A percentile compares a stretch with the other conserved stretches of the same genome.
phyloP scores from a whole-genome alignment of 1,139 yeast species.

The Taphrina wiesneri region DNA sequence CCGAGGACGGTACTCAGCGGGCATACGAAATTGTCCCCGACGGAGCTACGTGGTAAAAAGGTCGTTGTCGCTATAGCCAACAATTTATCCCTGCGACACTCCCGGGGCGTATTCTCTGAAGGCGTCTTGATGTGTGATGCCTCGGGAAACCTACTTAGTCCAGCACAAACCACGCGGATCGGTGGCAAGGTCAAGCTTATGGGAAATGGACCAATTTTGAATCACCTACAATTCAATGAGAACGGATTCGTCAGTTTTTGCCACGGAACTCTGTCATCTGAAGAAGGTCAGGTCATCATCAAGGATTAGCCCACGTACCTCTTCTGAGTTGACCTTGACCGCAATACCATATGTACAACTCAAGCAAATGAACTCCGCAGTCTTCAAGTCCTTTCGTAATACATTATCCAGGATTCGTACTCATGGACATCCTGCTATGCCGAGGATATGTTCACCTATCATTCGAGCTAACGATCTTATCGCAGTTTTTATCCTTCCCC shows the following conservation, averaged over 20 bases:
- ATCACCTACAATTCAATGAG: constrained; percentile 11
- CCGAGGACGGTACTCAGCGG: constrained; percentile 29
- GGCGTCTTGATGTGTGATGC: constrained; percentile 25
- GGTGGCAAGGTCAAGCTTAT: constrained; percentile 14
- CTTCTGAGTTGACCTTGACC: background rate
- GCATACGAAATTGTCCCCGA: background rate
- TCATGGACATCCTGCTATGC: too few relatives aligned
- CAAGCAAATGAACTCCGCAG: too few relatives aligned
- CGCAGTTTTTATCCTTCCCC: too few relatives aligned
- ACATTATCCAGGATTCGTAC: too few relatives aligned
- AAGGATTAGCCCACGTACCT: background rate
- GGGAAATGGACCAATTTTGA: constrained; percentile 16
- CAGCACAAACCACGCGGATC: constrained; percentile 2
- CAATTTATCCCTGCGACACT: constrained; percentile 18
- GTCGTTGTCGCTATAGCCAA: constrained; percentile 17
- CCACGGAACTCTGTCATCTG: constrained; percentile 1
- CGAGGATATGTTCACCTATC: too few relatives aligned
- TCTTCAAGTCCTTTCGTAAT: too few relatives aligned
- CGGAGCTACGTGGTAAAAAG: constrained; percentile 2
- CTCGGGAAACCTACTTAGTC: constrained; percentile 9
- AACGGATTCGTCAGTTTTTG: constrained; percentile 6
- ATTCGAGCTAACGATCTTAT: too few relatives aligned
- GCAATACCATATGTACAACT: background rate
- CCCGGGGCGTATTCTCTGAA: constrained; percentile 19
- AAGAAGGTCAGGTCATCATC: background rate